A percentile compares a stretch with the other conserved stretches of the same genome.
These are phyloP conservation scores for Raphanus raphanistrum DNA, from an alignment of 345 rosid genomes.

Conservation along the genomic window DNA sequence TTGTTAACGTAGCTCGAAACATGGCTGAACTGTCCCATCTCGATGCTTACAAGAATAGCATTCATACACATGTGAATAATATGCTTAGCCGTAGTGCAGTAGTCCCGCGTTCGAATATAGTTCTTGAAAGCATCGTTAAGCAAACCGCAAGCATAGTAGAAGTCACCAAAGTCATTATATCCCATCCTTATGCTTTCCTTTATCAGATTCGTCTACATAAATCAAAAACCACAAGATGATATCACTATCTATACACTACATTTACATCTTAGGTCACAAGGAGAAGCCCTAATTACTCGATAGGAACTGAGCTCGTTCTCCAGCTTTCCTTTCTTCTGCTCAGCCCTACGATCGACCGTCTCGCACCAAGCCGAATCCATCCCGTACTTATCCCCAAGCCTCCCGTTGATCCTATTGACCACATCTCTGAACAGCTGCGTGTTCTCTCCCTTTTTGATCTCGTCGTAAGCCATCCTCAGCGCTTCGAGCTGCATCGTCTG, in stretches of 20 bases:
- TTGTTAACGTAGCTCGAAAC: conserved; percentile 90
- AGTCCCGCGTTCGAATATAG: conserved; percentile 87
- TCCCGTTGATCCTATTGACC: conserved; percentile 66
- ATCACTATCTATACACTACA: neutral
- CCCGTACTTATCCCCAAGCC: conserved; percentile 60
- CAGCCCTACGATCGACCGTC: conserved; percentile 70
- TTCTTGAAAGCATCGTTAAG: conserved; percentile 93
- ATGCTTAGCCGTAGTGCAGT: conserved; percentile 96
- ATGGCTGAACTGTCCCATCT: conserved; percentile 94
- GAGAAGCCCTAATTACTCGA: conserved; percentile 47
- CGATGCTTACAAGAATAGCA: conserved; percentile 92
- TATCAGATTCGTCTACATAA: conserved; percentile 85
- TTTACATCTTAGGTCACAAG: neutral
- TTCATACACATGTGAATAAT: conserved; percentile 92
- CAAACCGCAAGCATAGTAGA: conserved; percentile 80
- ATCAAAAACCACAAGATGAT: neutral
- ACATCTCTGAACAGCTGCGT: conserved; percentile 79
- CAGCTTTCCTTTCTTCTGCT: conserved; percentile 80
- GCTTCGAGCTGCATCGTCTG: conserved; percentile 76
- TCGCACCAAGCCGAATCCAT: conserved; percentile 80
- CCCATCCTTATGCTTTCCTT: conserved; percentile 99
- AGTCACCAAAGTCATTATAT: conserved; percentile 96
- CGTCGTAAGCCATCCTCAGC: conserved; percentile 90
- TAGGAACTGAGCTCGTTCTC: conserved; percentile 95
- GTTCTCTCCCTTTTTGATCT: conserved; percentile 94